Conservation (phyloP, 192 early-diverging fungal genomes). For the Backusella mclennaniae region DNA sequence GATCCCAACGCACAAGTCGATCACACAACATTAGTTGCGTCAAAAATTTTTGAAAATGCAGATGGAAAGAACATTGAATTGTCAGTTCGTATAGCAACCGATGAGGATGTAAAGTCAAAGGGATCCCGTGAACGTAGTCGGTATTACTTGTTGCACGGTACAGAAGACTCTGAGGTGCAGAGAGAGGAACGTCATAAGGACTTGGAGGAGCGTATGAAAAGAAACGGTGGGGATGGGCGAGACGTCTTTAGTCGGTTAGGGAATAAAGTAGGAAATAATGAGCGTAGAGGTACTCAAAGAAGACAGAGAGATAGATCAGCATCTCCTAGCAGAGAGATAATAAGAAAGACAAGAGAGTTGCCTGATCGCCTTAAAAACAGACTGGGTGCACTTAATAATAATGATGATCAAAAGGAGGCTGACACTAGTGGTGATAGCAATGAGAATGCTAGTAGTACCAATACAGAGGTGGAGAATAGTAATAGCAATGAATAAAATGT, state of each 20-base stretch:
- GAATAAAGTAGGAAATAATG: neutral
- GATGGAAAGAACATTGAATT: neutral
- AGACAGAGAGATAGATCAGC: neutral
- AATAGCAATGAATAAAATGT: neutral
- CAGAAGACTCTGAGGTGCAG: neutral
- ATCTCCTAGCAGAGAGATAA: neutral
- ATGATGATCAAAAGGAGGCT: neutral
- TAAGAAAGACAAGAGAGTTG: neutral
- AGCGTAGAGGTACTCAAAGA: neutral
- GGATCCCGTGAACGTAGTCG: constrained; percentile 40
- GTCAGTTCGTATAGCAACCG: constrained; percentile 25
- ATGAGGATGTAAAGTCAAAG: constrained; percentile 39
- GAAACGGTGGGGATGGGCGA: neutral
- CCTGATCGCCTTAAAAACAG: neutral
- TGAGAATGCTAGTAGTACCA: neutral
- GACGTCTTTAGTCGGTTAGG: constrained; percentile 14
- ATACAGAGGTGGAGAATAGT: neutral
- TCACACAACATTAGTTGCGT: neutral
- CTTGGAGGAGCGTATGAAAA: neutral
- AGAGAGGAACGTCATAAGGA: neutral
- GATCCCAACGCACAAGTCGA: neutral
- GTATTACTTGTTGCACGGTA: constrained; percentile 43
- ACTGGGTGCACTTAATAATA: constrained; percentile 1
- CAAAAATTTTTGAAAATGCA: neutral
- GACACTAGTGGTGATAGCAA: too few relatives aligned